Base-by-base conservation (phyloP, 2,329 filamentous ascomycete genomes). In the Penicillium sp. region DNA sequence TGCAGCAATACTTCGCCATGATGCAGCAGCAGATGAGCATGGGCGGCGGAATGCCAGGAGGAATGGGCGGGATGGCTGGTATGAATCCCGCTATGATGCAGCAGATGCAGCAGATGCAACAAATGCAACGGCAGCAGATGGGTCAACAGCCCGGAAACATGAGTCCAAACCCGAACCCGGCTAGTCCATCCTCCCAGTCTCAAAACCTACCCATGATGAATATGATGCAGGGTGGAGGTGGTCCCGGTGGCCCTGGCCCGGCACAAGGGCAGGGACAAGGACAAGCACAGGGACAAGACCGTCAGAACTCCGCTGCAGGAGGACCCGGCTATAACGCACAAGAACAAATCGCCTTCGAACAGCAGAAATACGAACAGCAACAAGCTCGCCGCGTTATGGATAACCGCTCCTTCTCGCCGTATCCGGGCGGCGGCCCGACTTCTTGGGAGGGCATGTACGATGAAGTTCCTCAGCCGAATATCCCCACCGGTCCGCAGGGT, bases 381-480 rank as follows among this genome's bases (percentile, higher is more conserved):
- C 81, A 87, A 70, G 79, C 79, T 60, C 81, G 81, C 58, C 83
- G 82, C 52, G 75, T 72, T 74, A 79, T 75, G 42, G 73, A 75
- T 18, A 71, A 69, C 49, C 73, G 74, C 11, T 69, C 62, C 16
- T 74, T 75, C 67, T 67, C 74, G 51, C 70, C 75, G 34, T 76
- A 78, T 57, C 71, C 82, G 52, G 86, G 85, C 40, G 86, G 85
- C 42, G 86, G 86, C 14, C 88, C 89, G n/a, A 91, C 90, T 21
- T 92, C 88, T 36, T 97, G 92, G 92, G 93, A 97, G 73, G 93
- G 93, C 67, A 96, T 96, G 92, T 97, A 97, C 73, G 93, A 97
- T 71, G 93, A 97, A 71, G 90, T 92, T 2, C 92, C 92, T 14
- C 91, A 93, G 70, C 91, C 91, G 5, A 87, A 87, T 64, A 83